Evolutionary conservation across 805 yeast species (phyloP), one percentile per base, ranked within the genome.

Genomic region (Suhomyces pyralidae): DNA sequence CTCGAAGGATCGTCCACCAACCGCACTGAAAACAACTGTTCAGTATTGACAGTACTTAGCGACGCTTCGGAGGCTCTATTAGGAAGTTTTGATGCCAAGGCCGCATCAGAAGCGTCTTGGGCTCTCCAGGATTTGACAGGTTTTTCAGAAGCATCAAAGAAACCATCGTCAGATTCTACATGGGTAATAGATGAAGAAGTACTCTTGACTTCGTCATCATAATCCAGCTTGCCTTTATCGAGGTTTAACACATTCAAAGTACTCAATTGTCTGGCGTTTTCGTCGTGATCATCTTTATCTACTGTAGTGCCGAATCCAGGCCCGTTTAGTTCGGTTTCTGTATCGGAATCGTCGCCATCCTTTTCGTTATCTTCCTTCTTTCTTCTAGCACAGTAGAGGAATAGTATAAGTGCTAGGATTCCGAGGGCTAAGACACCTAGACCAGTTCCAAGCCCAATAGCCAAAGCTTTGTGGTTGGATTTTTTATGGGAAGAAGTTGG

Each of bases 401-500:
- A 74, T 55, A 86, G 71, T 5, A 90, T 48, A 2, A 85, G 30
- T 0, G 73, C 75, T 0, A 82, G 78, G 2, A 83, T 58, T 7
- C 84, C 60, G 0, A 88, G 60, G 1, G 79, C 78, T 3, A 82
- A 70, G 0, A 80, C 64, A 1, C 97, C 96, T 46, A 94, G 78
- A 1, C 86, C 89, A n/a, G 88, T 92, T 51, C 97, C 97, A 54
- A 92, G 79, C 1, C 92, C 96, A 63, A 93, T 88, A 0, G 96
- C 97, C n/a, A 89, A 74, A 2, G 81, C 80, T 58, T 81, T 85
- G 49, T 73, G 76, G 44, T 55, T 48, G 44, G 32, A 28, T 5
- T 28, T 28, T 10, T 38, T 44, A 38, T 46, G 26, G 59, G 48
- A 14, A 8, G 32, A 26, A 26, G 52, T 15, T 19, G 66, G 24